Conservation (phyloP, 768 basidiomycete species). For the Asterophora lycoperdoides region DNA sequence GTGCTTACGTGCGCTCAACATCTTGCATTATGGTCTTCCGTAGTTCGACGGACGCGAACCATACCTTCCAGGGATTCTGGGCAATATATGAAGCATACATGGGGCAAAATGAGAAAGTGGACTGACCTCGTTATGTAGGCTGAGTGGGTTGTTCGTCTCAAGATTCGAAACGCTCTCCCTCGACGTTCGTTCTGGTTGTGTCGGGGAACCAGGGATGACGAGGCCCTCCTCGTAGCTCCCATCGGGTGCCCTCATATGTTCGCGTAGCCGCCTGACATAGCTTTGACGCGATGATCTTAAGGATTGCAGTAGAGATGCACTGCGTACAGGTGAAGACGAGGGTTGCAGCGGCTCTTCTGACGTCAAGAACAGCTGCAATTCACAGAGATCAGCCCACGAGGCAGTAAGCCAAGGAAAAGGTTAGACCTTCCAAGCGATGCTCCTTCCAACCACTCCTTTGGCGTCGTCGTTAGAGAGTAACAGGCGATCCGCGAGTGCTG, state of each 20-base stretch:
- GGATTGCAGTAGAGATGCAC: slow-evolving; percentile 33
- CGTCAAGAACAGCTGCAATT: slow-evolving; percentile 60
- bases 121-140: slow-evolving; percentile 58
- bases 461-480: slow-evolving; percentile 38
- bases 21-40: slow-evolving; percentile 89
- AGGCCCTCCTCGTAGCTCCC: slow-evolving; percentile 76
- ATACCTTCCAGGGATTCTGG: slow-evolving; percentile 95
- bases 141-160: slow-evolving; percentile 76
- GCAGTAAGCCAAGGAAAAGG: slow-evolving; percentile 6
- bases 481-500: slow-evolving; percentile 56
- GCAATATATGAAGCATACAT: neutral
- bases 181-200: slow-evolving; percentile 27
- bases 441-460: slow-evolving; percentile 63
- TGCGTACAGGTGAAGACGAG: slow-evolving; percentile 33
- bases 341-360: slow-evolving; percentile 61
- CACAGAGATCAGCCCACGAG: slow-evolving; percentile 16
- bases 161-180: slow-evolving; percentile 38
- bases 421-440: slow-evolving; percentile 81
- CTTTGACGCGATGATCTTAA: slow-evolving; percentile 48
- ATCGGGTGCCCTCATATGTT: slow-evolving; percentile 82
- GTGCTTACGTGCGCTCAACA: slow-evolving; percentile 87
- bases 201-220: slow-evolving; percentile 46
- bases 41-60: slow-evolving; percentile 88
- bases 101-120: neutral
- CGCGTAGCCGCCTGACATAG: slow-evolving; percentile 55